Evolutionary conservation across 2,329 filamentous ascomycete genomes (phyloP), one percentile per base, ranked within the genome.

Genomic region (Trematosphaeria pertusa): DNA sequence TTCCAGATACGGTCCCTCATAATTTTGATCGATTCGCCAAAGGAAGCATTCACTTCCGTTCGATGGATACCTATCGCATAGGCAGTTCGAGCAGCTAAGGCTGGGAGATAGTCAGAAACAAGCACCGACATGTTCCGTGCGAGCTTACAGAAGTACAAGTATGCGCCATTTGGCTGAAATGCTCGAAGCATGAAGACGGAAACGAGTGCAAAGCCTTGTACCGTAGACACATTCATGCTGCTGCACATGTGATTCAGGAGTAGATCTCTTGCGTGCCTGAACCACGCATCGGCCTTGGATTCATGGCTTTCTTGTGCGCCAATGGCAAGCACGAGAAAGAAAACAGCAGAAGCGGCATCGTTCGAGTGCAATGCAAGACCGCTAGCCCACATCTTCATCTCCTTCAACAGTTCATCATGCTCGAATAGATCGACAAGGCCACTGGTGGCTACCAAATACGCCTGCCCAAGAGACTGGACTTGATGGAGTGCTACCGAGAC

Each of bases 41-140:
- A 81, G 1, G 78, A 71, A 20, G 75, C 75, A 46, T 79, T 80
- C 10, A 79, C 77, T 56, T 81, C 78, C 20, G 74, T 78, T 4
- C 78, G 66, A 54, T 81, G 79, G 17, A 81, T 68, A 1, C 79
- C 79, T 18, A 81, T 75, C 1, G 79, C 77, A 51, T 81, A 81
- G 1, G 78, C 77, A 10, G 78, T 76, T 20, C 78, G 73, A 17
- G 79, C 70, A n/a, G 79, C 78, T 43, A 81, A 70, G 9, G 64
- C 64, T 67, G 18, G 2, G 7, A 2, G 9, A 34, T 43, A 20
- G 31, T 15, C 28, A 48, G 15, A 15, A 17, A 7, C 7, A 17
- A 6, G n/a, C n/a, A n/a, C n/a, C n/a, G n/a, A n/a, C n/a, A n/a
- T n/a, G n/a, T n/a, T n/a, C n/a, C n/a, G n/a, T n/a, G n/a, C n/a